Evolutionary conservation across 1,139 yeast genomes (phyloP), one percentile per base, ranked within the genome.

Genomic region (Trichomonascaceae sp.): DNA sequence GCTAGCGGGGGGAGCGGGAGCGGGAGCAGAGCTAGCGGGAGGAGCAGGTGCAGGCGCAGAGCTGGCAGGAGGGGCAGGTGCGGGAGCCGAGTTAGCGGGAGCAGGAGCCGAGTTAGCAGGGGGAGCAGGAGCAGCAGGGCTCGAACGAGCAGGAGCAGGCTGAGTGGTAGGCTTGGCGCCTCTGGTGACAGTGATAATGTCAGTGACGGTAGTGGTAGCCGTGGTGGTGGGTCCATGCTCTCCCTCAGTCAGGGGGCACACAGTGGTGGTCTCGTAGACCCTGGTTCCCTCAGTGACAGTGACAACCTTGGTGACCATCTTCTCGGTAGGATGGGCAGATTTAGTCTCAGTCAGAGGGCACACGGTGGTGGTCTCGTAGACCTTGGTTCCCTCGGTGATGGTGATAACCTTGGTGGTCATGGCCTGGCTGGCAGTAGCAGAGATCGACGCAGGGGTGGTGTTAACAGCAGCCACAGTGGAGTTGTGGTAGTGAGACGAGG

Each of bases 161-260:
- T 8, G 6, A 16, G 38, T 36, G 29, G 14, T 18, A 13, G 26
- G 32, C 26, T 32, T 14, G 11, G 32, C 34, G n/a, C 16, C 26
- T n/a, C 16, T 13, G 13, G 34, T 32, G 11, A 29, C 16, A 17
- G 38, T 36, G 8, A 36, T 5, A 4, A 33, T 31, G 23, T 36
- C 33, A 18, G 36, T 36, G 9, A 16, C 32, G 14, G 26, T 28
- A 13, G 29, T 22, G 17, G 30, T 28, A 13, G 28, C 9, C 9
- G 26, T n/a, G 27, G 29, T 18, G 26, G 4, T 14, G 4, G 31
- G 11, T 17, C 22, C 29, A 16, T 11, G 13, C 17, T 16, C 13
- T 13, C 14, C 28, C 33, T 37, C 42, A 14, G 44, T 33, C 38
- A 38, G 32, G 34, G 44, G 44, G 39, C 45, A 42, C 26, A 39